Evolutionary conservation across 2,329 filamentous ascomycete species (phyloP).

Genomic region (Monilinia vaccinii-corymbosi): DNA sequence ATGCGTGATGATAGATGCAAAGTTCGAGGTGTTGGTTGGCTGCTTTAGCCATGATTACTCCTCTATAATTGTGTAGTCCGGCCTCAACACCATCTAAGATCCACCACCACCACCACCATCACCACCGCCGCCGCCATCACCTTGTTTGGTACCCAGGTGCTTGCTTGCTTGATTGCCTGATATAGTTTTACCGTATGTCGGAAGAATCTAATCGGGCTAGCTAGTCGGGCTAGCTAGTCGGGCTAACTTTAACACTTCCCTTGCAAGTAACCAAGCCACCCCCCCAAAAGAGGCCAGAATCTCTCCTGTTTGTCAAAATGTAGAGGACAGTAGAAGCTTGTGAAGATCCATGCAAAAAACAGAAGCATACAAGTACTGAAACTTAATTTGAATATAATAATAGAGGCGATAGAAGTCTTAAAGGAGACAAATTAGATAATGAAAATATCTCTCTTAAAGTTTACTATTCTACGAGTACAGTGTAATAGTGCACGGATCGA

Average conservation of each 20-base stretch:
- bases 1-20: not conserved
- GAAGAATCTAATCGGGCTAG: not conserved
- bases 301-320: not conserved
- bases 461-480: not conserved
- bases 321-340: not conserved
- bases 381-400: not conserved
- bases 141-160: not conserved
- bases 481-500: slow-evolving; percentile 6
- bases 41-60: not conserved
- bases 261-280: not conserved
- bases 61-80: not conserved
- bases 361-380: too few species aligned
- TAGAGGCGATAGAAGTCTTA: too few species aligned
- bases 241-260: not conserved
- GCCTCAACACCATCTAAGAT: not conserved
- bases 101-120: not conserved
- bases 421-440: not conserved
- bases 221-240: slow-evolving; percentile 4
- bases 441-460: not conserved
- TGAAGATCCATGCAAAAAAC: not conserved
- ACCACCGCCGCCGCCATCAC: not conserved
- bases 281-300: not conserved
- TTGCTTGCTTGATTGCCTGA: too few species aligned
- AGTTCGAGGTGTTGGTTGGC: not conserved
- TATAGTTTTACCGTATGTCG: not conserved